These are phyloP conservation scores for Aspergillus udagawae DNA, from an alignment of 2,329 filamentous ascomycete species.

Conservation along the genomic window DNA sequence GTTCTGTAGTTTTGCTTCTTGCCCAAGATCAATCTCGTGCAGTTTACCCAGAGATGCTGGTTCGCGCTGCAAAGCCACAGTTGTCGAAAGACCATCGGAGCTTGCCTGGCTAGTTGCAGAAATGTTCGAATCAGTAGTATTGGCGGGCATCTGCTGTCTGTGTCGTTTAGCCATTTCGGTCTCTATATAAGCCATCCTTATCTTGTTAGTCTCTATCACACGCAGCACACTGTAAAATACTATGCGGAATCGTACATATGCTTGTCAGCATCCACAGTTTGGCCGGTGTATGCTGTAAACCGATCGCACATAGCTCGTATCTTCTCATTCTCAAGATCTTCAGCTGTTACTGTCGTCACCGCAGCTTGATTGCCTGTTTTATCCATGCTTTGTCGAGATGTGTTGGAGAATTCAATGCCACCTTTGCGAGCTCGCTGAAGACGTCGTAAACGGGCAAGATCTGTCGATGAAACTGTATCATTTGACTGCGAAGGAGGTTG, in stretches of 20 bases:
- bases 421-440: conserved; percentile 35
- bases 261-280: conserved; percentile 55
- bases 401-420: conserved; percentile 45
- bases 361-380: conserved; percentile 12
- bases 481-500: conserved; percentile 12
- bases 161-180: conserved; percentile 58
- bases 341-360: conserved; percentile 20
- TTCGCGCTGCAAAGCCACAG: conserved; percentile 36
- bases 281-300: conserved; percentile 58
- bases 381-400: conserved; percentile 19
- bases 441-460: conserved; percentile 38
- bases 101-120: conserved; percentile 7
- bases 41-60: conserved; percentile 54
- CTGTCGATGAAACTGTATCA: conserved; percentile 20
- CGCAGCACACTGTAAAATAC: conserved; percentile 1
- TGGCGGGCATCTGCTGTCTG: conserved; percentile 18
- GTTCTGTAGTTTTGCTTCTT: conserved; percentile 41
- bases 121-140: conserved; percentile 10
- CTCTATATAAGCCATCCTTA: conserved; percentile 66
- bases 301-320: conserved; percentile 45
- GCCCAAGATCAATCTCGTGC: conserved; percentile 54
- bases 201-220: conserved; percentile 50
- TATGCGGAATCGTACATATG: conserved; percentile 55
- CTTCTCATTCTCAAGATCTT: conserved; percentile 31
- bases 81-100: conserved; percentile 10